These are phyloP conservation scores for Fusarium sp. DNA, from an alignment of 2,329 filamentous ascomycete species.

Conservation along the genomic window DNA sequence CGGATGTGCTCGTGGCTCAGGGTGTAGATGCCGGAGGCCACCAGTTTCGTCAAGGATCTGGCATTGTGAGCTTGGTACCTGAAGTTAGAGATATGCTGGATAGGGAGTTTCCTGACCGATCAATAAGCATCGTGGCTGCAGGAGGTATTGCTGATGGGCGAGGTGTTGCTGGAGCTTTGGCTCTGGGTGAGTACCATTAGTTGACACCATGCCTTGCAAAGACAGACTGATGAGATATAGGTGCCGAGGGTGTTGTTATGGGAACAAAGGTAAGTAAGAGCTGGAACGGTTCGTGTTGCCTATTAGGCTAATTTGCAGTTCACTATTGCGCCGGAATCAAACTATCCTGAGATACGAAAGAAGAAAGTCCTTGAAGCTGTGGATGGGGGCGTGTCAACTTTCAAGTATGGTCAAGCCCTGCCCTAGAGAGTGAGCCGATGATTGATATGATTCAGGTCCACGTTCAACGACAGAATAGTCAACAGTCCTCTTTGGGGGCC, in stretches of 20 bases:
- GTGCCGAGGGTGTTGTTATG: slow-evolving; percentile 56
- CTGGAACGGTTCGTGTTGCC: background rate
- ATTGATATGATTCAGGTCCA: slow-evolving; percentile 42
- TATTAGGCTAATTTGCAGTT: slow-evolving; percentile 50
- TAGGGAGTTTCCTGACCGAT: slow-evolving; percentile 46
- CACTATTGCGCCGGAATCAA: slow-evolving; percentile 54
- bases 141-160: slow-evolving; percentile 68
- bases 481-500: slow-evolving; percentile 52
- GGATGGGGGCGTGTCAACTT: slow-evolving; percentile 56
- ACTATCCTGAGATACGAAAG: slow-evolving; percentile 52
- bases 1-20: slow-evolving; percentile 70
- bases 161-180: slow-evolving; percentile 63
- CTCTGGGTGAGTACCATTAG: slow-evolving; percentile 55
- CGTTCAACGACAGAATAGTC: slow-evolving; percentile 54
- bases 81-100: slow-evolving; percentile 62
- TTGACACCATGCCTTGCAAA: too few species aligned
- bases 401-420: slow-evolving; percentile 50
- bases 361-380: slow-evolving; percentile 51
- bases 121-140: slow-evolving; percentile 61
- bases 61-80: slow-evolving; percentile 65
- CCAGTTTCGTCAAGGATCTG: slow-evolving; percentile 62
- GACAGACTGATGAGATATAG: slow-evolving; percentile 35
- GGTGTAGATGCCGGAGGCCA: slow-evolving; percentile 73
- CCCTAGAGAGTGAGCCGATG: background rate
- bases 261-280: slow-evolving; percentile 50